phyloP scores from a whole-genome alignment of 2,329 filamentous ascomycete species.

The Ophiostoma fasciatum region DNA sequence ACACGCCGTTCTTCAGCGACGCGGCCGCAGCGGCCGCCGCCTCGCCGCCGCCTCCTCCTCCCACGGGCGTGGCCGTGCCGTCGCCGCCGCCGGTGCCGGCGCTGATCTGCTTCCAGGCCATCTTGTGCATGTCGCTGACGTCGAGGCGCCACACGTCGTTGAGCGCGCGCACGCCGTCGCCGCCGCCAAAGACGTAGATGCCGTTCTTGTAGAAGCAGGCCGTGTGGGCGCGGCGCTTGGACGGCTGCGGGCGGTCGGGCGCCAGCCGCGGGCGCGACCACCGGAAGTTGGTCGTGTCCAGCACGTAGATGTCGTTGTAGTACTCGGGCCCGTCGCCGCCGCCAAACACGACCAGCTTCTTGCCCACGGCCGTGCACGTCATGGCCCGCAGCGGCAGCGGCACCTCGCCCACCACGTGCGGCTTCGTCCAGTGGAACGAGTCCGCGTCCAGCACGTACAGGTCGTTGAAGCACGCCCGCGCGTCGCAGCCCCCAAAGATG shows the following conservation, averaged over 20 bases:
- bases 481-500: constrained; percentile 55
- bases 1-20: too few species aligned
- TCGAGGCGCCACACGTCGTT: constrained; percentile 63
- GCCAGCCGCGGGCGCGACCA: constrained; percentile 48
- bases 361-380: constrained; percentile 55
- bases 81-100: too few species aligned
- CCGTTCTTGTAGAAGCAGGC: constrained; percentile 59
- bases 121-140: constrained; percentile 49
- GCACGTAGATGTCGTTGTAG: constrained; percentile 57
- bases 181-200: constrained; percentile 58
- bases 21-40: background rate
- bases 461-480: constrained; percentile 52
- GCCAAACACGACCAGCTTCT: constrained; percentile 55
- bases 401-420: constrained; percentile 48
- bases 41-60: too few species aligned
- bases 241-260: constrained; percentile 39
- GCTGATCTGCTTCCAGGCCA: constrained; percentile 54
- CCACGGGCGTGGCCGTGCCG: too few species aligned
- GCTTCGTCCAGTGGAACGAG: constrained; percentile 53
- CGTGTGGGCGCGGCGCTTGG: constrained; percentile 50
- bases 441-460: constrained; percentile 56
- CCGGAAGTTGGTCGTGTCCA: constrained; percentile 55
- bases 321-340: constrained; percentile 56
- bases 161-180: constrained; percentile 53
- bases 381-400: constrained; percentile 53